A percentile compares a stretch with the other conserved stretches of the same genome.
Evolutionary conservation across 441 rosid genomes (phyloP).

Genomic region (Populus hybrid): DNA sequence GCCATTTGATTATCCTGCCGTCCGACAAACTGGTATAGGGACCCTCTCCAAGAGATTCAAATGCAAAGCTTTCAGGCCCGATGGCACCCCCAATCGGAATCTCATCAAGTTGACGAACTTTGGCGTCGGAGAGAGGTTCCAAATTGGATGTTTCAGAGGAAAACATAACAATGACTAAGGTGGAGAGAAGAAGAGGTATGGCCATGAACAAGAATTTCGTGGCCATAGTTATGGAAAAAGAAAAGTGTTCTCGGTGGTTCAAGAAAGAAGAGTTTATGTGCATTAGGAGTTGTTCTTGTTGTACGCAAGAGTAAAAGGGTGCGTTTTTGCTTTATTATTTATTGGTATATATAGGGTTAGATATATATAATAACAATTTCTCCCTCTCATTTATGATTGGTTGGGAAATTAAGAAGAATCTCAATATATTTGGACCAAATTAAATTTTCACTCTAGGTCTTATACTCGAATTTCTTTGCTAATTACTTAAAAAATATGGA

Average conservation of each 20-base stretch:
- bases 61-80: conserved; percentile 19
- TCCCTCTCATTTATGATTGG: no score
- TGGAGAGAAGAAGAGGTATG: neutral
- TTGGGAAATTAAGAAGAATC: no score
- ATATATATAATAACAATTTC: no score
- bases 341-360: neutral
- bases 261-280: no score
- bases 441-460: no score
- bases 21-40: conserved; percentile 40
- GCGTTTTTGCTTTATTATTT: neutral
- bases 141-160: neutral
- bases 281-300: neutral
- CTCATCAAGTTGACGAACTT: neutral
- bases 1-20: conserved; percentile 40
- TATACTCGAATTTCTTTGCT: no score
- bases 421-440: no score
- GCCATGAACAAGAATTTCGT: neutral
- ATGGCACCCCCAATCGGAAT: neutral
- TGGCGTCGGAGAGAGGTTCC: neutral
- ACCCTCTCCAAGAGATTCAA: conserved; percentile 26
- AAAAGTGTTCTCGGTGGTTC: no score
- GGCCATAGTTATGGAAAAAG: neutral
- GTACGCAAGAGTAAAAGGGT: neutral
- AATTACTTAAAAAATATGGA: no score
- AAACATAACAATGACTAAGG: neutral